Base-by-base conservation (phyloP, 108 stramenopile species). In the Skeletonema menzelii region DNA sequence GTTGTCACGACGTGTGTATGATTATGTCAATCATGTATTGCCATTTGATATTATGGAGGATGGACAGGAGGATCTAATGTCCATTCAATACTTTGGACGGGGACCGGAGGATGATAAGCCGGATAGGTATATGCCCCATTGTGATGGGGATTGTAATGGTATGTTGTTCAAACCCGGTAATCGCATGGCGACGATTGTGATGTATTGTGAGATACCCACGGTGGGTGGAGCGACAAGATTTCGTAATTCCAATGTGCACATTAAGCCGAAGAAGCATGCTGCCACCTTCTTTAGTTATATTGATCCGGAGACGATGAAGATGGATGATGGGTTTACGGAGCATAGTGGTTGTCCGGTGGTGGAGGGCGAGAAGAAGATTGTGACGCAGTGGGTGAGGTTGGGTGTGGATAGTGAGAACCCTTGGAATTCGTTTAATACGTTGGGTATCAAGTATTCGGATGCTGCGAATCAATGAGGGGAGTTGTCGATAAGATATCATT, bases 321-420 rank as follows among this genome's bases (percentile, higher is more conserved):
- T 82, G 88, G 93, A 92, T 67, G 82, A 65, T 65, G 86, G 86
- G 27, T 86, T 88, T 63, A 96, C 95, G 15, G 87, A 95, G 37
- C 95, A 97, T 69, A 85, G 85, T 40, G 97, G 97, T 56, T 98
- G 97, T 72, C 97, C 97, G 4, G 94, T 98, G 24, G 59, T 88
- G 58, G 87, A 90, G 67, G 97, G 97, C 10, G 89, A 91, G 74
- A 98, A 98, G 85, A 94, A 94, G 81, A 97, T 98, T 73, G 90
- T 97, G 10, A 98, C 98, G 4, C 92, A 97, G 80, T 98, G 98
- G 98, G 89, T 98, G 65, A 85, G 98, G 59, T 73, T 83, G 32
- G 97, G 97, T 58, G 98, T 98, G 24, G 87, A 88, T 59, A 72
- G 69, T 56, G 91, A 91, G 62, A 91, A 87, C 75, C 87, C 92